Conservation (phyloP, 2,329 filamentous ascomycete species). For the Colletotrichum orbiculare region DNA sequence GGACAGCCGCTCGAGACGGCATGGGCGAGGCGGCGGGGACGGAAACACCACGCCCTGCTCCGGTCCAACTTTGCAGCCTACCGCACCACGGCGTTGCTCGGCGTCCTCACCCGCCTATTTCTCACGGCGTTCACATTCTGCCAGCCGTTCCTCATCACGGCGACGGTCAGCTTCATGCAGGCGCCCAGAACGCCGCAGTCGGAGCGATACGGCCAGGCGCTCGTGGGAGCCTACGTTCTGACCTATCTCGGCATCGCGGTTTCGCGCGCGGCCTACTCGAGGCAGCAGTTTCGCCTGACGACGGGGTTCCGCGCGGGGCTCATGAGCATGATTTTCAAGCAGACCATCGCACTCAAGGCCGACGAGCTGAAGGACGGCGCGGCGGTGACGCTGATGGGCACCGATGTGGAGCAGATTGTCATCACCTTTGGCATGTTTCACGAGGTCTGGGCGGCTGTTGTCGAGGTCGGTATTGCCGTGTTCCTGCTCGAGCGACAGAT, state of each 20-base stretch:
- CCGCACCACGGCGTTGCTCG: not conserved
- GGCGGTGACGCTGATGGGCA: slow-evolving; percentile 50
- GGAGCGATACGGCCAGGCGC: slow-evolving; percentile 39
- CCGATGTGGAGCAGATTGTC: slow-evolving; percentile 48
- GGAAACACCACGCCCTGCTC: slow-evolving; percentile 5
- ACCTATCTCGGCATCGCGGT: slow-evolving; percentile 47
- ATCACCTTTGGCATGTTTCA: slow-evolving; percentile 36
- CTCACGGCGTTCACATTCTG: slow-evolving; percentile 41
- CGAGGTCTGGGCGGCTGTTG: slow-evolving; percentile 38
- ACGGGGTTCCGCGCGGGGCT: slow-evolving; percentile 44
- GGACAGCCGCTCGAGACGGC: not conserved
- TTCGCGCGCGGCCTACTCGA: slow-evolving; percentile 45
- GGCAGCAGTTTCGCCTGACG: slow-evolving; percentile 42
- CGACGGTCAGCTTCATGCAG: slow-evolving; percentile 35
- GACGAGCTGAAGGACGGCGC: slow-evolving; percentile 43
- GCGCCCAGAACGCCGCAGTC: slow-evolving; percentile 35
- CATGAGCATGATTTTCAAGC: slow-evolving; percentile 43
- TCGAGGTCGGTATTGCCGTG: slow-evolving; percentile 42
- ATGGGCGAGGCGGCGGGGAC: slow-evolving; percentile 8
- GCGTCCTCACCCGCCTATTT: slow-evolving; percentile 16
- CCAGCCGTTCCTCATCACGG: slow-evolving; percentile 42
- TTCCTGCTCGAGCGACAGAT: slow-evolving; percentile 47
- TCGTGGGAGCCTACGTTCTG: slow-evolving; percentile 45
- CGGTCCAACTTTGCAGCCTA: not conserved
- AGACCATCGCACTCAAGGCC: slow-evolving; percentile 41